Base-by-base conservation (phyloP, 2,329 filamentous ascomycete genomes). In the Penicillium fuscoglaucum region DNA sequence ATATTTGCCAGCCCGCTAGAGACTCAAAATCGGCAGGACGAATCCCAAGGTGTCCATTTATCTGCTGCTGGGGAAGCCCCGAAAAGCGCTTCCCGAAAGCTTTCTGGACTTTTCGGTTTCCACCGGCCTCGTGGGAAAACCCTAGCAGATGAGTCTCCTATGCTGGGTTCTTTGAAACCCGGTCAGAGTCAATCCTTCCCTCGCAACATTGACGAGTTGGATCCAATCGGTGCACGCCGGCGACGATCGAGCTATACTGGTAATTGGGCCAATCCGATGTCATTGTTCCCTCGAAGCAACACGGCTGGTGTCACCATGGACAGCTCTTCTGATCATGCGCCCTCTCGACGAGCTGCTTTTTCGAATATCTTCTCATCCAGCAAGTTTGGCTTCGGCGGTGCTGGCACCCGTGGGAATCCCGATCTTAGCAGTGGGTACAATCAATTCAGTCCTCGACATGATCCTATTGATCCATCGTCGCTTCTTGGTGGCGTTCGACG, bases 131-230 rank as follows among this genome's bases (percentile, higher is more conserved):
- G 85, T 60, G 83, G 83, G 5, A 88, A 87, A 74, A 85, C 84
- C 0, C 72, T 83, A 37, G 81, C 81, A 2, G 83, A 85, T 61
- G 82, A 86, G 33, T 83, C 84, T 3, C 83, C 83, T 43, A 70
- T 80, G 40, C 68, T 86, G 31, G 85, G 85, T 17, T 81, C 81
- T n/a, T 69, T 87, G 61, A 86, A 85, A 62, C 74, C 82, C 48
- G 79, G 81, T 0, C 84, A 87, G 61, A 87, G 84, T 60, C 85
- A 87, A 61, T 87, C 85, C n/a, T 82, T 87, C 68, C 86, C 86
- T 15, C 78, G 84, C 37, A 79, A 81, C 61, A 49, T 78, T 33
- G 78, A 79, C 48, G 81, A 86, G 9, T 70, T 80, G 41, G 83
- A 85, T 63, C 75, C 80, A 4, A 78, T 78, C 44, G 79, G 78